Evolutionary conservation across 129 eudicot genomes (phyloP), one percentile per base, ranked within the genome.

Genomic region (Flaveria bidentis): DNA sequence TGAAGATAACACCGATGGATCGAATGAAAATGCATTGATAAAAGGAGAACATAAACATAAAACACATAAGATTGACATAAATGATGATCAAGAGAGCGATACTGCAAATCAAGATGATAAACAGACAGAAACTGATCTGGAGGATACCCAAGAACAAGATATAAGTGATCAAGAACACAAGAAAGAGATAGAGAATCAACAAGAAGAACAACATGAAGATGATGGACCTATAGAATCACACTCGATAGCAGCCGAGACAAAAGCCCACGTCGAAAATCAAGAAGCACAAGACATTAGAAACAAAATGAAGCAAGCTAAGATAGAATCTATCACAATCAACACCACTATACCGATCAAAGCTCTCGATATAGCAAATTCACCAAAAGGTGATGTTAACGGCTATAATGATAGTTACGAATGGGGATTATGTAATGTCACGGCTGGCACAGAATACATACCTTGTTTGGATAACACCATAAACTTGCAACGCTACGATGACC

Each of bases 381-480:
- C 41, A 22, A 61, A 30, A 23, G 79, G 55, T 17, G 82, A 66
- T 73, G 15, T 23, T 76, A 67, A 60, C 50, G 70, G 33, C 2
- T 26, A 57, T 69, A 78, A 52, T 47, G 39, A 64, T 52, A 76
- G 16, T 36, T 42, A 85, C 39, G 63, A 78, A 44, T 91, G 97
- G 97, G 69, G 76, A 67, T 78, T 86, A 28, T 91, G 97, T 50
- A 91, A 91, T 44, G 86, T 66, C 14, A 86, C 87, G 9, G 85
- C 82, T 11, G 91, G 89, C 12, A 22, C 82, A 33, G 91, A 88
- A 57, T 91, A 86, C 67, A 84, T 88, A 69, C 97, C 97, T 5
- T 91, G 97, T 84, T 79, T 91, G 45, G 97, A 86, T 78, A 84
- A 88, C 36, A 58, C 66, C 39, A 45, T 71, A 36, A 36, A 36